Evolutionary conservation across 2,329 filamentous ascomycete genomes (phyloP), one percentile per base, ranked within the genome.

Genomic region (Apiospora phragmitis): DNA sequence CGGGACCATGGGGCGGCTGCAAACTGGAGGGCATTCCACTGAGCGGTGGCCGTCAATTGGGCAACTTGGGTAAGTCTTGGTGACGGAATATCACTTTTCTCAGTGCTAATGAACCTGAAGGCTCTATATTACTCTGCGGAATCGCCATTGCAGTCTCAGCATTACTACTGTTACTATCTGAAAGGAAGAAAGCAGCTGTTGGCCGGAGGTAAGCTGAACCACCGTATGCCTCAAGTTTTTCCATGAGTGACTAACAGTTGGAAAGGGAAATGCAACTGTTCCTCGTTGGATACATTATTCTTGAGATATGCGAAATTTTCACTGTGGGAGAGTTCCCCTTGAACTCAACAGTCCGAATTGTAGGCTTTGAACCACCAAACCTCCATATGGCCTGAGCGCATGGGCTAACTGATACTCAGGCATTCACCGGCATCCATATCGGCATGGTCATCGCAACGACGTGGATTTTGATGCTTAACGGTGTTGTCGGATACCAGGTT

Each of bases 281-380:
- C 83, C 89, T 99, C 68, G 73, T 93, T 55, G 92, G 93, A 68
- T 99, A 94, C 81, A 92, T 97, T 70, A 83, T 98, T 71, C 91
- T 98, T 72, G 91, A 93, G 77, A 93, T 99, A 77, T 98, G 95
- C 83, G 96, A 98, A 81, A 97, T 99, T 78, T 98, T 99, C 83
- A 95, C 94, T 0, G 91, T 98, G 45, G 96, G 96, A 75, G 93
- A 92, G 41, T 95, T 99, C 77, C 94, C 95, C 3, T 83, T 98
- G 26, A 85, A 89, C 75, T 83, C 86, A 68, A 89, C 83, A 67
- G 92, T 93, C 71, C 90, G 94, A 80, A 87, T 93, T 77, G 94
- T 93, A 87, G 74, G 91, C 85, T 62, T 12, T 62, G 32, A 38
- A 38, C 55, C 18, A 16, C 11, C 35, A 8, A 2, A 5, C 18